These are phyloP conservation scores for Cercospora nicotianae DNA, from an alignment of 2,329 filamentous ascomycete species.

Conservation along the genomic window DNA sequence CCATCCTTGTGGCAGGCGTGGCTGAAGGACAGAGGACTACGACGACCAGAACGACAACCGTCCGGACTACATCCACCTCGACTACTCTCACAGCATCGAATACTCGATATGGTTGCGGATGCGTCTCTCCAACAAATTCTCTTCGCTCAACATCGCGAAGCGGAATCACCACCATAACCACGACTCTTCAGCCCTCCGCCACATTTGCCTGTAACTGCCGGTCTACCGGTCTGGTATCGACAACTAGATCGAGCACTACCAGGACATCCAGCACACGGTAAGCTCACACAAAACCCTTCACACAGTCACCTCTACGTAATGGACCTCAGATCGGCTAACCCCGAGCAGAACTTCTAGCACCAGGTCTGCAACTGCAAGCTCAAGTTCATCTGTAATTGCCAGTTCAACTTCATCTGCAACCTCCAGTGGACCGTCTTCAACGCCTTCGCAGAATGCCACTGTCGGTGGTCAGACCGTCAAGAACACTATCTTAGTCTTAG, in stretches of 20 bases:
- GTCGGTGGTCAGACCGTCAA: neutral
- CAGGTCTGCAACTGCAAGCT: neutral
- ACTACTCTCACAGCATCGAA: conserved; percentile 12
- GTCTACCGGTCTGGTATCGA: conserved; percentile 1
- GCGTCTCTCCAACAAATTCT: conserved; percentile 9
- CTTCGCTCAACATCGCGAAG: neutral
- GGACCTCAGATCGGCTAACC: neutral
- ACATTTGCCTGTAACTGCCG: conserved; percentile 11
- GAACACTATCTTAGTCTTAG: conserved; percentile 13
- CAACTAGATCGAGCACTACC: neutral
- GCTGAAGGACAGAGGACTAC: conserved; percentile 3
- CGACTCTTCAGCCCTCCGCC: neutral
- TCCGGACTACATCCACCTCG: conserved; percentile 4
- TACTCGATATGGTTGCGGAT: conserved; percentile 9
- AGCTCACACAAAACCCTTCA: neutral
- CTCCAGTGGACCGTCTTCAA: neutral
- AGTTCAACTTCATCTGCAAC: neutral
- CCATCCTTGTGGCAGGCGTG: neutral
- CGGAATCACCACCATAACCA: conserved; percentile 3
- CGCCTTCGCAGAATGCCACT: neutral
- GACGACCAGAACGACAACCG: neutral
- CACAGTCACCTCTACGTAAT: neutral
- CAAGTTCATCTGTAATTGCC: neutral
- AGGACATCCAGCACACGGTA: neutral
- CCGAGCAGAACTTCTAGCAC: neutral